Conservation (phyloP, 306 rosid species). For the Hippophae rhamnoides region DNA sequence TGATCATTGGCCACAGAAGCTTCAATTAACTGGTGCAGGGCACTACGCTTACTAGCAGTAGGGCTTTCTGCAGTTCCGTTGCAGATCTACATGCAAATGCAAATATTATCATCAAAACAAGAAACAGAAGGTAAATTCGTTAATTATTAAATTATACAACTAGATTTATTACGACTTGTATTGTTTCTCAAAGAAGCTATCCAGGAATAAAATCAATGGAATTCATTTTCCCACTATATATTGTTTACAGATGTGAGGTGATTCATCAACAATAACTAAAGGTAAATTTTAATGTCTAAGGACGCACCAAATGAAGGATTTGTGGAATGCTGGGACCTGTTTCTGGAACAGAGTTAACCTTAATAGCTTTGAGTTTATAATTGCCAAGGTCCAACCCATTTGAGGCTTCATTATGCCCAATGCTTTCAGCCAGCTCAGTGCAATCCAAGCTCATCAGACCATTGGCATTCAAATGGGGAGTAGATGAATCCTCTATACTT, state of each 20-base stretch:
- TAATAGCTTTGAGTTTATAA: slow-evolving; percentile 33
- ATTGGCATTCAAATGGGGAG: slow-evolving; percentile 44
- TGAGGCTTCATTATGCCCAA: slow-evolving; percentile 35
- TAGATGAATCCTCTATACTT: slow-evolving; percentile 44
- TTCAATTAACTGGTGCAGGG: slow-evolving; percentile 80
- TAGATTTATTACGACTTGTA: not conserved
- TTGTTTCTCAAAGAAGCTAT: no score
- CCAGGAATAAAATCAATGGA: no score
- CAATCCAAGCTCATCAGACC: slow-evolving; percentile 45
- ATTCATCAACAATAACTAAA: no score
- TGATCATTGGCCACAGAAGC: slow-evolving; percentile 62
- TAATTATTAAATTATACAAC: no score
- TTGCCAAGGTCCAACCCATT: slow-evolving; percentile 41
- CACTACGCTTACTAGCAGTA: slow-evolving; percentile 47
- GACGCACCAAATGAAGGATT: slow-evolving; percentile 82
- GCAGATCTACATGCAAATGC: slow-evolving; percentile 37
- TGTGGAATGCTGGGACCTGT: slow-evolving; percentile 79
- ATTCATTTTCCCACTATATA: no score
- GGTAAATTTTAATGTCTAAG: not conserved
- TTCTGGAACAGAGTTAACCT: slow-evolving; percentile 38
- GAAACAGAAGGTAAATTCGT: not conserved
- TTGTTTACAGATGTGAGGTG: no score
- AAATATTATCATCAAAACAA: not conserved
- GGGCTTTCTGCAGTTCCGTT: slow-evolving; percentile 61
- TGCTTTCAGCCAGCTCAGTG: slow-evolving; percentile 37